Evolutionary conservation across 345 rosid species (phyloP), one percentile per base, ranked within the genome.

Genomic region (Excoecaria cochinchinensis): DNA sequence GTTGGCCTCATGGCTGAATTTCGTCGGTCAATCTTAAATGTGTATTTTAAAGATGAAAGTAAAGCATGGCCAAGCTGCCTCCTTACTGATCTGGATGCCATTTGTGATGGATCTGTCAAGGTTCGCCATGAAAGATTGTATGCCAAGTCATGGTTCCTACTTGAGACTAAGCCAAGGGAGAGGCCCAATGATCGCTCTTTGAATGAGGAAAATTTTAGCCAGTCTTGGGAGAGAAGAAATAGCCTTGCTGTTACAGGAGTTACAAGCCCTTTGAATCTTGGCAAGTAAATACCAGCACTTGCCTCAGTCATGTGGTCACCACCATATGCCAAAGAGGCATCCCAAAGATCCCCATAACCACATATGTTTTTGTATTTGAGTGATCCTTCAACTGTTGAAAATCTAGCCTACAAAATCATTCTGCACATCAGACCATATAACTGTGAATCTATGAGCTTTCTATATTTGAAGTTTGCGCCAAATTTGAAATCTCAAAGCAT

Each of bases 331-430:
- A 95, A 59, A 74, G 95, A 86, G 53, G 90, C 87, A 69, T 95
- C 97, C 99, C 99, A 95, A 36, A 89, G 84, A 85, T 95, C 99
- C 64, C 98, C 98, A 84, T 85, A 87, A 12, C 99, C 99, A 79
- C 91, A 87, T 72, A 92, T 60, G 78, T 95, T 95, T 82, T 90
- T 95, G 77, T 87, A 90, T 82, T 88, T 93, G 57, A 93, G 72
- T 12, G 91, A 80, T 77, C 91, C 99, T 88, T 95, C 99, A 48
- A 89, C 75, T 15, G 95, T 86, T 24, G 94, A 91, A 80, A 96
- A 89, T 74, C 87, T 88, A 79, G 92, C 89, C 98, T 95, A 85
- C 81, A 86, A 75, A 61, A 85, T 50, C 67, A 84, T 57, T 72
- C 39, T 40, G 76, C 22, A 47, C 36, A 77, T 77, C 66, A 76